Conservation (phyloP, 306 rosid species). For the Prunus fruticosa region DNA sequence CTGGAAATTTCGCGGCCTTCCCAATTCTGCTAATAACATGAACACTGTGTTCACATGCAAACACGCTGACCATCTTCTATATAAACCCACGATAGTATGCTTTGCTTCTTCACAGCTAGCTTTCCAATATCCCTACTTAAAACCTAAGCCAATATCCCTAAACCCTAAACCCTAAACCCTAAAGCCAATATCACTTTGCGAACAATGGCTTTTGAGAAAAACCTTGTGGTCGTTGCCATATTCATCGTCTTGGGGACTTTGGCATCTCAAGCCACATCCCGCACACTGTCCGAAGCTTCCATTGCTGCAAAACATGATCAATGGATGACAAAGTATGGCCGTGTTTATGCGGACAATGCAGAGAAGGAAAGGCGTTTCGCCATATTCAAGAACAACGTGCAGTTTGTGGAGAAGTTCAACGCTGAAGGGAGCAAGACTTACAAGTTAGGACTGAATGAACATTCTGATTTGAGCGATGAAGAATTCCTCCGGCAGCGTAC, state of each 20-base stretch:
- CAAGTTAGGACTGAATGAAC: constrained; percentile 25
- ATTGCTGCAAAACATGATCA: constrained; percentile 21
- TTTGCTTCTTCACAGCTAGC: no score
- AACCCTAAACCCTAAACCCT: no score
- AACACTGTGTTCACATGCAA: no score
- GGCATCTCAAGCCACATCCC: constrained; percentile 25
- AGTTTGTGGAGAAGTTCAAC: constrained; percentile 31
- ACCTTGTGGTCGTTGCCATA: background rate
- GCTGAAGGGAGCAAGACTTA: constrained; percentile 16
- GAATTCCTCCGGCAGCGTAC: constrained; percentile 19
- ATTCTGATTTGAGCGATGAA: constrained; percentile 26
- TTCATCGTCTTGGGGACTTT: constrained; percentile 13
- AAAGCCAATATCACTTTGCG: background rate
- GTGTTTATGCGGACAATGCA: constrained; percentile 9
- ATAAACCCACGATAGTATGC: no score
- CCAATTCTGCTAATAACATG: no score
- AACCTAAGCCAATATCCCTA: no score
- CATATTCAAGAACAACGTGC: constrained; percentile 28
- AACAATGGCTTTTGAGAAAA: background rate
- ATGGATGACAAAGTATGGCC: constrained; percentile 30
- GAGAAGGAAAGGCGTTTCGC: constrained; percentile 29
- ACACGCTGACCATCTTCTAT: no score
- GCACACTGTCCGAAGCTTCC: constrained; percentile 3
- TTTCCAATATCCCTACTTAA: no score
- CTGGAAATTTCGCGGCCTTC: no score